A percentile compares a stretch with the other conserved stretches of the same genome.
These are phyloP conservation scores for Gamarada debralockiae DNA, from an alignment of 495 filamentous ascomycete species.

Conservation along the genomic window DNA sequence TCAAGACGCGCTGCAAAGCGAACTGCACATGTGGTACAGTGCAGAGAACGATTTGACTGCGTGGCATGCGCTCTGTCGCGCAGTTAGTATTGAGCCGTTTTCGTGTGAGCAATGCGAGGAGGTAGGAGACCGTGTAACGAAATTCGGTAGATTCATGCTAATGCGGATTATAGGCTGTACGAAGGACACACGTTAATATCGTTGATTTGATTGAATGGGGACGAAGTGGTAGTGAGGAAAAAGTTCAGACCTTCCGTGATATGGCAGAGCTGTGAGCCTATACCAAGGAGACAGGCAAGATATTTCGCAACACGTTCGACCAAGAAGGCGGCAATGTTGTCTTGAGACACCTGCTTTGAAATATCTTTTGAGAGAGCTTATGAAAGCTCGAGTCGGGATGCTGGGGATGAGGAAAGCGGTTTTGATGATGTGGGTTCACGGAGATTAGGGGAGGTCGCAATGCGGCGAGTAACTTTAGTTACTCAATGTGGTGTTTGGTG, in stretches of 20 bases:
- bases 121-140: conserved; percentile 17
- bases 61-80: conserved; percentile 22
- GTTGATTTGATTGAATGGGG: conserved; percentile 24
- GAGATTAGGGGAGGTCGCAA: neutral
- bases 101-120: conserved; percentile 18
- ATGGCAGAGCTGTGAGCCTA: conserved; percentile 22
- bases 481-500: too few species aligned
- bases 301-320: conserved; percentile 20
- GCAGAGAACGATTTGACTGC: conserved; percentile 21
- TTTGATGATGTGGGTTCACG: conserved; percentile 6
- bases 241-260: conserved; percentile 19
- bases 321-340: conserved; percentile 17
- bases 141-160: too few species aligned
- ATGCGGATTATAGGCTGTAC: conserved; percentile 16
- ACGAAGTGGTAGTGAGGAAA: too few species aligned
- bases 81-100: conserved; percentile 19
- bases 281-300: conserved; percentile 20
- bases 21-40: conserved; percentile 22
- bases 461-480: neutral
- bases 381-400: conserved; percentile 12
- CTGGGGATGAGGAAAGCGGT: conserved; percentile 11
- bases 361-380: conserved; percentile 17
- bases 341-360: conserved; percentile 16
- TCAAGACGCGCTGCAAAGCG: too few species aligned
- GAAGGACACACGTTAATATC: conserved; percentile 21